Base-by-base conservation (phyloP, 148 eudicot species). In the Arbutus unedo region DNA sequence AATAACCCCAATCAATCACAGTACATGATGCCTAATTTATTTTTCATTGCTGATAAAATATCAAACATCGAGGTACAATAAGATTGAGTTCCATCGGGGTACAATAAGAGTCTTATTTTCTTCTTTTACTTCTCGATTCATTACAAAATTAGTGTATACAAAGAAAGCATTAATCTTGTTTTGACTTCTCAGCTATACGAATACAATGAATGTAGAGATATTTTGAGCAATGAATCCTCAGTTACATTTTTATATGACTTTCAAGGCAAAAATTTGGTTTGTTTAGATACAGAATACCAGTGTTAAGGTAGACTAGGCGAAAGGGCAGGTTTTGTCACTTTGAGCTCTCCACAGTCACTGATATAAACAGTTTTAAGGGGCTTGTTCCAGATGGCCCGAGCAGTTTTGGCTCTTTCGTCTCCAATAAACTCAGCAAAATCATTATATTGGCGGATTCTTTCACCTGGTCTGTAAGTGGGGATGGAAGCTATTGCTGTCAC, bases 371-470 rank as follows among this genome's bases (percentile, higher is more conserved):
- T 89, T 85, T 93, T 91, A 8, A 91, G 92, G 15, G 99, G 99
- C 68, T 84, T 91, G 77, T 97, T 87, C 99, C 99, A 97, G 53
- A 93, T 87, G 31, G 89, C 87, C 51, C 98, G 90, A 16, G 97
- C 98, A 76, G 50, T 91, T 85, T 90, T 92, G 21, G 99, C 99
- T 88, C 99, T 88, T 79, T 86, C 99, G 8, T 97, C 99, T 74
- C 99, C 99, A 41, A 97, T 31, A 79, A 94, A 90, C 88, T 92
- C 91, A 1, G 99, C 99, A 21, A 97, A 90, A 78, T 92, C 93
- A 70, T 97, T 97, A 77, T 94, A 90, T 59, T 91, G 97, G 44
- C 89, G 88, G 78, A 97, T 91, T 51, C 89, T 89, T 83, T 97
- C 95, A 0, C 76, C 93, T 53, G 99, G 97, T 83, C 86, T 88